Percentiles rank a stretch among this genome's conserved stretches.
These are phyloP conservation scores for Penicillium sp. DNA, from an alignment of 2,329 filamentous ascomycete genomes.

Conservation along the genomic window DNA sequence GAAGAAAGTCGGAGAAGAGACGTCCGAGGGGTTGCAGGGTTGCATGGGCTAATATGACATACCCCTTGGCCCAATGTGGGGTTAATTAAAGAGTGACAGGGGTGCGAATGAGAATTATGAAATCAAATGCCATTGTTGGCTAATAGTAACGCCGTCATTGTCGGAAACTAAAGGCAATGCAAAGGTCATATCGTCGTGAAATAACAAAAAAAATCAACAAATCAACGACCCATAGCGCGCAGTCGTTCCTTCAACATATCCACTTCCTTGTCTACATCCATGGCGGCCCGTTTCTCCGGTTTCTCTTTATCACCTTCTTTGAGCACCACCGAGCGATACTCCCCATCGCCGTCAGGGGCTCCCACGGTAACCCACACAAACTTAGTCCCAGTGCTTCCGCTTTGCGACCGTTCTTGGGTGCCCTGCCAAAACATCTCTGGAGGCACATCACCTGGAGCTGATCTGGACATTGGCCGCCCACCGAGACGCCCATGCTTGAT, in stretches of 20 bases:
- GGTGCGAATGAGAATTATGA: background rate
- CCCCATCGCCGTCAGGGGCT: constrained; percentile 47
- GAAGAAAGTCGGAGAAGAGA: constrained; percentile 1
- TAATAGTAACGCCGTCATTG: background rate
- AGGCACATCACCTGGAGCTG: constrained; percentile 10
- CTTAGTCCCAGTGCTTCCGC: constrained; percentile 49
- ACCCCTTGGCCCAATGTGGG: background rate
- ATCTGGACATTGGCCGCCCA: constrained; percentile 25
- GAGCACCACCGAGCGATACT: constrained; percentile 41
- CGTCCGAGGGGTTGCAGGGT: constrained; percentile 1
- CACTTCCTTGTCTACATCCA: constrained; percentile 28
- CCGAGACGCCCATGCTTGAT: constrained; percentile 40
- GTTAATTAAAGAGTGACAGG: background rate
- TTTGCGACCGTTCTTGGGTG: constrained; percentile 39
- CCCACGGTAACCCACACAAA: constrained; percentile 55
- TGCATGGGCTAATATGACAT: background rate
- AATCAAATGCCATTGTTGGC: background rate
- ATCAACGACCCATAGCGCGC: constrained; percentile 24
- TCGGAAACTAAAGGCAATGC: background rate
- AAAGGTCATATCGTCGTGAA: constrained; percentile 28
- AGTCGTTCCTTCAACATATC: constrained; percentile 31
- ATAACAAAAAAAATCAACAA: constrained; percentile 4
- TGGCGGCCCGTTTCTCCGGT: constrained; percentile 18
- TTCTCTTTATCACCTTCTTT: constrained; percentile 23
- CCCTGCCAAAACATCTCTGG: constrained; percentile 44